A percentile compares a stretch with the other conserved stretches of the same genome.
phyloP scores from a whole-genome alignment of 352 stramenopile genomes.

The Phytophthora nicotianae region DNA sequence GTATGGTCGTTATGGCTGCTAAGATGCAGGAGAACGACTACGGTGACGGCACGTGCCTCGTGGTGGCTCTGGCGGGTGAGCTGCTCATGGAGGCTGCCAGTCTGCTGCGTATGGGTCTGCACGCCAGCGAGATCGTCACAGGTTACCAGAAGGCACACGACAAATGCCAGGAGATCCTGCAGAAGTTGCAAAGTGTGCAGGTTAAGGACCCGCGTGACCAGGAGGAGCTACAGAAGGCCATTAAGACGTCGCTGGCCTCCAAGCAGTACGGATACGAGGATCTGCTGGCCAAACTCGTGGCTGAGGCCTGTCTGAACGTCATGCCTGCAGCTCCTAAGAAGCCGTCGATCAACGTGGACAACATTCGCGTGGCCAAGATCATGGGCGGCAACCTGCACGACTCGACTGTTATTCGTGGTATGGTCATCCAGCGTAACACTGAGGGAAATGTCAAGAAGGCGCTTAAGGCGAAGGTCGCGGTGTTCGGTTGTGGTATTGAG shows the following conservation, averaged over 20 bases:
- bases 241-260: conserved; percentile 95
- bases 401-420: conserved; percentile 97
- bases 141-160: conserved; percentile 97
- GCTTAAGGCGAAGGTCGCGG: conserved; percentile 94
- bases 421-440: conserved; percentile 95
- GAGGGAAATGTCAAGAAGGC: conserved; percentile 94
- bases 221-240: conserved; percentile 86
- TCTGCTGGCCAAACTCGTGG: conserved; percentile 94
- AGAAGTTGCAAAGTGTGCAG: conserved; percentile 81
- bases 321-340: conserved; percentile 89
- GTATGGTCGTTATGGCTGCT: conserved; percentile 97
- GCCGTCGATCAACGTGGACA: conserved; percentile 95
- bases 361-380: conserved; percentile 98
- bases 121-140: conserved; percentile 97
- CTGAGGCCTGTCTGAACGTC: conserved; percentile 94
- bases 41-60: conserved; percentile 96
- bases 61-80: conserved; percentile 97
- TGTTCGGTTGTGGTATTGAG: conserved; percentile 98
- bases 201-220: conserved; percentile 86
- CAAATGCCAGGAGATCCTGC: conserved; percentile 93
- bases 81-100: conserved; percentile 96
- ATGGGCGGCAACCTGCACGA: conserved; percentile 95
- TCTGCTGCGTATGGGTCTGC: conserved; percentile 97
- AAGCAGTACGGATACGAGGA: conserved; percentile 99
- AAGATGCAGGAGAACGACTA: conserved; percentile 99